These are phyloP conservation scores for Irpex sp. DNA, from an alignment of 1,284 basidiomycete genomes.

Conservation along the genomic window DNA sequence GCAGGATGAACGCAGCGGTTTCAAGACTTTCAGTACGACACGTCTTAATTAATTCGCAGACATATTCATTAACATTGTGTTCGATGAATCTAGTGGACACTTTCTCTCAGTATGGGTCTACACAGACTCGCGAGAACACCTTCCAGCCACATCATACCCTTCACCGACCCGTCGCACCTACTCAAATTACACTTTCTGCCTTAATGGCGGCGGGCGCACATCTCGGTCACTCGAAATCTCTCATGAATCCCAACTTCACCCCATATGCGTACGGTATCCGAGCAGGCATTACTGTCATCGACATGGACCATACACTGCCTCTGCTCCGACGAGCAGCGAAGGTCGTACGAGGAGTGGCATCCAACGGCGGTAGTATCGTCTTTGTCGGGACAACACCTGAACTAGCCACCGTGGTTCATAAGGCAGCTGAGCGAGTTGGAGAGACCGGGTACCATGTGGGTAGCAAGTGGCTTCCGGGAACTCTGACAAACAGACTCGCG, in stretches of 20 bases:
- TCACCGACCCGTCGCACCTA: constrained; percentile 57
- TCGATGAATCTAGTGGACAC: constrained; percentile 47
- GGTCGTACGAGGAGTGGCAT: constrained; percentile 81
- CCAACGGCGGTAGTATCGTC: constrained; percentile 82
- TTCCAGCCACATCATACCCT: constrained; percentile 76
- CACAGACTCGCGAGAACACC: constrained; percentile 65
- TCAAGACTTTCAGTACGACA: constrained; percentile 45
- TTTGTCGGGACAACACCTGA: constrained; percentile 89
- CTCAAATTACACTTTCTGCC: constrained; percentile 80
- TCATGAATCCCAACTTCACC: constrained; percentile 85
- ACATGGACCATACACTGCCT: constrained; percentile 92
- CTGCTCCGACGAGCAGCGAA: constrained; percentile 88
- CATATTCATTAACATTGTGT: neutral
- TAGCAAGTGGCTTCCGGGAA: constrained; percentile 92
- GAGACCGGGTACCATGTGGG: constrained; percentile 78
- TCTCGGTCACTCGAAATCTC: constrained; percentile 82
- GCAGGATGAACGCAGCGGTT: constrained; percentile 53
- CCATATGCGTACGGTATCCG: constrained; percentile 96
- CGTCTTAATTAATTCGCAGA: neutral
- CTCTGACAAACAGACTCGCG: constrained; percentile 86
- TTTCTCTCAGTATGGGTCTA: constrained; percentile 74
- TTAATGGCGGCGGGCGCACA: constrained; percentile 93
- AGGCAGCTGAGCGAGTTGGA: constrained; percentile 80
- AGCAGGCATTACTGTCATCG: constrained; percentile 90
- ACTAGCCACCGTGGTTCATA: constrained; percentile 72